Evolutionary conservation across 2,329 filamentous ascomycete genomes (phyloP).

Genomic region (Aspergillus ustus): DNA sequence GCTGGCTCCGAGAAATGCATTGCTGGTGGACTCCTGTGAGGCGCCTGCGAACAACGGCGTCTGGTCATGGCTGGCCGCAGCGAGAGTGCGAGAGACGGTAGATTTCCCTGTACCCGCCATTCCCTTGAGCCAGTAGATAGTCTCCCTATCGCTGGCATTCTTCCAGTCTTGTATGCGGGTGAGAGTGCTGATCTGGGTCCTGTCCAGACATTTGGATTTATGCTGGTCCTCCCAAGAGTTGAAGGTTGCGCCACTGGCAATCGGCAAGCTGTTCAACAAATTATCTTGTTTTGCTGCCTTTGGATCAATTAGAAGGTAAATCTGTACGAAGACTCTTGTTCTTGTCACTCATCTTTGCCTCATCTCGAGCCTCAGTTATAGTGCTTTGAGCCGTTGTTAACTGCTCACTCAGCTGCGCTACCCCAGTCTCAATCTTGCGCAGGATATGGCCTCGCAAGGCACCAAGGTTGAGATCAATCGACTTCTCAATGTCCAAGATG

Average conservation of each 20-base stretch:
- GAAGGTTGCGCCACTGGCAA: not conserved
- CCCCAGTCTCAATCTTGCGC: not conserved
- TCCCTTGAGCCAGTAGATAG: constrained; percentile 40
- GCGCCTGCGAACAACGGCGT: not conserved
- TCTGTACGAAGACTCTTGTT: too few species aligned
- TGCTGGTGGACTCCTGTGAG: not conserved
- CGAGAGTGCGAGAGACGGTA: constrained; percentile 36
- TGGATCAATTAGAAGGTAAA: not conserved
- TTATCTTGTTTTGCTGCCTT: not conserved
- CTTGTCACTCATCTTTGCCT: not conserved
- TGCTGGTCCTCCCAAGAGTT: not conserved
- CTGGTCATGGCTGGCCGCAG: not conserved
- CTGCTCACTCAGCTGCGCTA: not conserved
- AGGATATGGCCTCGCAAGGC: not conserved
- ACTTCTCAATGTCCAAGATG: not conserved
- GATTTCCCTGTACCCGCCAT: constrained; percentile 42
- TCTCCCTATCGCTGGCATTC: not conserved
- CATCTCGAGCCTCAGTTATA: not conserved
- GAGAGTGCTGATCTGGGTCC: not conserved
- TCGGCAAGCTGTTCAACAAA: not conserved
- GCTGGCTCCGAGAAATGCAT: constrained; percentile 29
- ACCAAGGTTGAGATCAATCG: not conserved
- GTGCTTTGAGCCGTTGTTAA: not conserved
- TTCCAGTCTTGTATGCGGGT: not conserved
- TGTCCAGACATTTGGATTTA: not conserved